These are phyloP conservation scores for Hebeloma cylindrosporum DNA, from an alignment of 768 basidiomycete genomes.

Conservation along the genomic window DNA sequence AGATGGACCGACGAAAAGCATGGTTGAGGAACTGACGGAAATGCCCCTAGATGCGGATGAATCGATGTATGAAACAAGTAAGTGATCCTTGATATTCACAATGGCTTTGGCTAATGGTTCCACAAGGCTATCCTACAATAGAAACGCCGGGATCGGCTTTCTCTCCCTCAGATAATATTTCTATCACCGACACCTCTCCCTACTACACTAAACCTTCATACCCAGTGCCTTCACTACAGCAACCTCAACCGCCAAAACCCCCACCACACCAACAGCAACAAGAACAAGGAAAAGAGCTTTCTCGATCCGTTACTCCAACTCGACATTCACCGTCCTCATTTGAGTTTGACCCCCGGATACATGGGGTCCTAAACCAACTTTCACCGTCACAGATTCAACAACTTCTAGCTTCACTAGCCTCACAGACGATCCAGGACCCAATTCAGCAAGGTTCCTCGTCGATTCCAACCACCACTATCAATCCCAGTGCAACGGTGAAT, in stretches of 20 bases:
- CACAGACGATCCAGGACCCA: slow-evolving; percentile 33
- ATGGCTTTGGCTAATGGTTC: slow-evolving; percentile 5
- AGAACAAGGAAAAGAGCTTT: slow-evolving; percentile 20
- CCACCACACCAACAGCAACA: slow-evolving; percentile 12
- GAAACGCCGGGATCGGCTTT: slow-evolving; percentile 45
- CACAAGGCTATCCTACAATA: slow-evolving; percentile 44
- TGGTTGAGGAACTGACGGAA: slow-evolving; percentile 26
- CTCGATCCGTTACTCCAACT: slow-evolving; percentile 23
- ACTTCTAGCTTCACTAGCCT: slow-evolving; percentile 46
- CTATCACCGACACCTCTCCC: slow-evolving; percentile 16
- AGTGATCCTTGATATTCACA: slow-evolving; percentile 11
- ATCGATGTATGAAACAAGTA: slow-evolving; percentile 15
- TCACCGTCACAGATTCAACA: slow-evolving; percentile 60
- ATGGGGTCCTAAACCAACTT: slow-evolving; percentile 52
- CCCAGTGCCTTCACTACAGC: not conserved
- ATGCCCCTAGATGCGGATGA: slow-evolving; percentile 19
- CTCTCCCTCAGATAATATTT: slow-evolving; percentile 36
- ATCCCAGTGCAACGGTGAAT: slow-evolving; percentile 18
- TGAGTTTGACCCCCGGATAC: slow-evolving; percentile 47
- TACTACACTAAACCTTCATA: slow-evolving; percentile 2
- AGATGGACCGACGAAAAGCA: slow-evolving; percentile 34
- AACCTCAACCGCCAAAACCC: slow-evolving; percentile 3
- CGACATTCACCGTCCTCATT: slow-evolving; percentile 19
- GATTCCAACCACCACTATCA: slow-evolving; percentile 18
- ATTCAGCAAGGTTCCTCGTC: slow-evolving; percentile 18